These are phyloP conservation scores for Colletotrichum lupini DNA, from an alignment of 2,329 filamentous ascomycete species.

Conservation along the genomic window DNA sequence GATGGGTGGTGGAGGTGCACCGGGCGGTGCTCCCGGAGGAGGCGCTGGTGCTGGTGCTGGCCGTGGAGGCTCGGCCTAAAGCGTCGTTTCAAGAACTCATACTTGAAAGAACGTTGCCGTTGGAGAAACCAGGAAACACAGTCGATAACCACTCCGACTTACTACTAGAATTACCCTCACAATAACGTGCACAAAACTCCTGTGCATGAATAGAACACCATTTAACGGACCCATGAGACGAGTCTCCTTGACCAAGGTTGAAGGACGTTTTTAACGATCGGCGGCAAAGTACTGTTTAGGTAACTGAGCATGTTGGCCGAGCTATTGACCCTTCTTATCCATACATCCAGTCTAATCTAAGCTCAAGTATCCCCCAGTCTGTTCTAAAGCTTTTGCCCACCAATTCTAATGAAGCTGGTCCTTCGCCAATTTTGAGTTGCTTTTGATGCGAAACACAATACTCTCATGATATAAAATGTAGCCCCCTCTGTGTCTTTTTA, in stretches of 20 bases:
- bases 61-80: conserved; percentile 25
- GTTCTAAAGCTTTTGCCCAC: background rate
- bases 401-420: background rate
- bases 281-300: too few species aligned
- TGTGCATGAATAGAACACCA: conserved; percentile 17
- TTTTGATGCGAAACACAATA: background rate
- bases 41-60: conserved; percentile 42
- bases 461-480: background rate
- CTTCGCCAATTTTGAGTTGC: background rate
- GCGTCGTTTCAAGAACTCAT: too few species aligned
- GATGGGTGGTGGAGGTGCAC: conserved; percentile 53
- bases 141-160: background rate
- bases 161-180: background rate
- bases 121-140: background rate
- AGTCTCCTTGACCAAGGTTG: background rate
- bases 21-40: conserved; percentile 41
- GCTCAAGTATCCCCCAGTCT: background rate
- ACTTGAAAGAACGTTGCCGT: background rate
- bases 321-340: background rate
- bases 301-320: conserved; percentile 1
- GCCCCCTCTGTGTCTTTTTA: too few species aligned
- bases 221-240: background rate
- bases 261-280: background rate
- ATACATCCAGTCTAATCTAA: conserved; percentile 20
- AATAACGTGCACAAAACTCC: conserved; percentile 13